Evolutionary conservation across 139 green algal genomes (phyloP).

Genomic region (Zygnema cylindricum): DNA sequence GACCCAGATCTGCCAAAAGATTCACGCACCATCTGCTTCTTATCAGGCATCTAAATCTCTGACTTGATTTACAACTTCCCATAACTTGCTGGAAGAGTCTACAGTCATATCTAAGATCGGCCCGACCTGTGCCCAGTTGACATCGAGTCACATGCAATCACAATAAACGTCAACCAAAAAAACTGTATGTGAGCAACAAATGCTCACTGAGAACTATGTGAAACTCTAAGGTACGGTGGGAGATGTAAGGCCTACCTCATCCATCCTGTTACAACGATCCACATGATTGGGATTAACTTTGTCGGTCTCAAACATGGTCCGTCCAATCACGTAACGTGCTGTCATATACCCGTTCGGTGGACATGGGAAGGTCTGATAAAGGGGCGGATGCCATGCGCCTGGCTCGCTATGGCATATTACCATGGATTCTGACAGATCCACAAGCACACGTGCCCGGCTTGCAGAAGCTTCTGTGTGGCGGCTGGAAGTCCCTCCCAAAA

Average conservation of each 20-base stretch:
- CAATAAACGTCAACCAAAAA: too few relatives aligned
- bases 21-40: too few relatives aligned
- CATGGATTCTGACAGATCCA: conserved; percentile 29
- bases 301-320: conserved; percentile 70
- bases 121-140: too few relatives aligned
- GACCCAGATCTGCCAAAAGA: conserved; percentile 59
- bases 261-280: conserved; percentile 60
- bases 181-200: too few relatives aligned
- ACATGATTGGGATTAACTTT: conserved; percentile 52
- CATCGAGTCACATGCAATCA: too few relatives aligned
- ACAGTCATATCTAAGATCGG: too few relatives aligned
- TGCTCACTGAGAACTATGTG: too few relatives aligned
- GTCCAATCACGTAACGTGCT: conserved; percentile 45
- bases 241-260: conserved; percentile 49
- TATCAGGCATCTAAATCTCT: too few relatives aligned
- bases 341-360: conserved; percentile 38
- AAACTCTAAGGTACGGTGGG: too few relatives aligned
- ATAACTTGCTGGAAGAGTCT: too few relatives aligned
- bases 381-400: conserved; percentile 58
- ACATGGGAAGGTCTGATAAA: conserved; percentile 59
- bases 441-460: neutral
- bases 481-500: conserved; percentile 47
- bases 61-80: too few relatives aligned
- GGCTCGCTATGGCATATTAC: conserved; percentile 65
- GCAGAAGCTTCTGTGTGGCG: neutral